phyloP scores from a whole-genome alignment of 1,139 yeast species.

The Torulaspora globosa region DNA sequence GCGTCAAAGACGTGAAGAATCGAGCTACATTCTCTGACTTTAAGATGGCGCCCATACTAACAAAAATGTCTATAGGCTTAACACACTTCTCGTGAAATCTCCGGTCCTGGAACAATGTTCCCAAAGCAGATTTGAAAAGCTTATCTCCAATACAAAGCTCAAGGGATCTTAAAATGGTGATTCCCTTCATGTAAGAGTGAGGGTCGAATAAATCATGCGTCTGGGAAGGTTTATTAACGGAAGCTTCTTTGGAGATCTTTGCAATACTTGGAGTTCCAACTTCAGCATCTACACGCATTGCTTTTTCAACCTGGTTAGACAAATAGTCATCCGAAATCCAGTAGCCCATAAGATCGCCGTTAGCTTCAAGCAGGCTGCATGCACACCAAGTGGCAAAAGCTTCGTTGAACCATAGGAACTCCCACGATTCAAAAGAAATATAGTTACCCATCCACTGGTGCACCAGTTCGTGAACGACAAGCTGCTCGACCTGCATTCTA shows the following conservation, averaged over 20 bases:
- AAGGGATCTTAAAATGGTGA: constrained; percentile 54
- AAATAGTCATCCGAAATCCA: constrained; percentile 28
- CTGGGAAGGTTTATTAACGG: constrained; percentile 36
- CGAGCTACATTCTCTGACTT: constrained; percentile 39
- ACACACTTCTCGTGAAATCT: constrained; percentile 40
- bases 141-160: constrained; percentile 44
- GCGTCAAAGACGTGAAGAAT: constrained; percentile 57
- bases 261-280: constrained; percentile 34
- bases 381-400: constrained; percentile 71
- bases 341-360: constrained; percentile 31
- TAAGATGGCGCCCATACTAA: constrained; percentile 31
- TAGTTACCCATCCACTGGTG: constrained; percentile 77
- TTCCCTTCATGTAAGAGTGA: constrained; percentile 62
- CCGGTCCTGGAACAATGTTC: constrained; percentile 40
- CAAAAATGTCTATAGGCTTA: constrained; percentile 59
- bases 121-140: constrained; percentile 39
- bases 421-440: constrained; percentile 64
- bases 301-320: constrained; percentile 39
- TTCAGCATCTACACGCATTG: constrained; percentile 44
- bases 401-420: constrained; percentile 67
- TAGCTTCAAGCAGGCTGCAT: constrained; percentile 42
- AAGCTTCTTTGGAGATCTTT: constrained; percentile 31
- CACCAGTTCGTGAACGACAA: constrained; percentile 64
- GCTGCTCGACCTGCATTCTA: constrained; percentile 45
- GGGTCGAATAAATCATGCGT: constrained; percentile 49